Evolutionary conservation across 164 flowering plant species (phyloP).

Genomic region (Echeveria elegans): DNA sequence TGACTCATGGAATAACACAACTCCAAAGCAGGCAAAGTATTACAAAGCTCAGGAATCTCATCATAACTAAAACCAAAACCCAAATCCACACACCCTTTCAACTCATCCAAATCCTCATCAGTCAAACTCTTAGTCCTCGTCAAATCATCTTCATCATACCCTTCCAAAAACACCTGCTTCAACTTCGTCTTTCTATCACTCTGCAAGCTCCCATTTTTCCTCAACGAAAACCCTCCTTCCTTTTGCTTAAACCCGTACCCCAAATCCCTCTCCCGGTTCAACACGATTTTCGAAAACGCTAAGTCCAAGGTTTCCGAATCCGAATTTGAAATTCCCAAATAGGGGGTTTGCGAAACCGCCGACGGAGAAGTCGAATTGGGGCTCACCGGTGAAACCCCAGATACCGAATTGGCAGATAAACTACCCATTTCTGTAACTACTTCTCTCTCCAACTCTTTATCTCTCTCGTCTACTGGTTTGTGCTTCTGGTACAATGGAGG

Average conservation of each 20-base stretch:
- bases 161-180: constrained; percentile 70
- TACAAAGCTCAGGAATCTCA: constrained; percentile 85
- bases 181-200: constrained; percentile 34
- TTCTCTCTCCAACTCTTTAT: constrained; percentile 9
- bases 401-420: constrained; percentile 13
- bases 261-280: constrained; percentile 2
- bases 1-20: constrained; percentile 86
- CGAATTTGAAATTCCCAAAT: not conserved
- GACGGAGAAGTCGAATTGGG: not conserved
- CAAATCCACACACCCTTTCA: constrained; percentile 84
- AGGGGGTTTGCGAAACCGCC: not conserved
- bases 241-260: constrained; percentile 9
- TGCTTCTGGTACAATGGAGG: not conserved
- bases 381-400: constrained; percentile 9
- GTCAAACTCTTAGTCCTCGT: constrained; percentile 65
- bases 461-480: constrained; percentile 9
- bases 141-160: constrained; percentile 52
- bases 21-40: constrained; percentile 84
- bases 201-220: constrained; percentile 6
- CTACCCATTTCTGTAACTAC: constrained; percentile 12
- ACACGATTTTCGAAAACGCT: not conserved
- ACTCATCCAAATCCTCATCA: constrained; percentile 65
- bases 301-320: constrained; percentile 3
- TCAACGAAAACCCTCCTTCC: constrained; percentile 3
- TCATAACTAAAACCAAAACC: constrained; percentile 86